These are phyloP conservation scores for Acacia confusa DNA, from an alignment of 306 rosid genomes.

Conservation along the genomic window DNA sequence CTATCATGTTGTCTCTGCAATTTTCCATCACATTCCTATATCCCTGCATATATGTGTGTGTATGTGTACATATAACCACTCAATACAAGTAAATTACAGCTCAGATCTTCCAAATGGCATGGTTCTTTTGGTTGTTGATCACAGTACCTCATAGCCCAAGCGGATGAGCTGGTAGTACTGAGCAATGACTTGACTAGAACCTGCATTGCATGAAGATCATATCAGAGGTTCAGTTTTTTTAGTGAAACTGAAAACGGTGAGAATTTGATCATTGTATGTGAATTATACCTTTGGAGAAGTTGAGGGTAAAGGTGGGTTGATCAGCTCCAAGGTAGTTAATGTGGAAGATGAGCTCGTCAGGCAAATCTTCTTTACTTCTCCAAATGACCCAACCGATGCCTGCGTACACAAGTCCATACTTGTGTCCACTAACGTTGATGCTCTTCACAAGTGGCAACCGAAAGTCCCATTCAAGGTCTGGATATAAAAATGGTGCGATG, in stretches of 20 bases:
- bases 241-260: background rate
- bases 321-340: constrained; percentile 96
- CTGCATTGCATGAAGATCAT: constrained; percentile 44
- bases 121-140: constrained; percentile 1
- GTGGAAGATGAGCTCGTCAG: constrained; percentile 92
- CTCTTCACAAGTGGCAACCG: constrained; percentile 85
- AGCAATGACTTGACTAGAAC: constrained; percentile 95
- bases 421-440: constrained; percentile 93
- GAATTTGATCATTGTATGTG: background rate
- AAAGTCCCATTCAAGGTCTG: constrained; percentile 91
- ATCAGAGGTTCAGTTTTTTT: background rate
- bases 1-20: constrained; percentile 84
- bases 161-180: constrained; percentile 94
- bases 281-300: constrained; percentile 76
- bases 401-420: constrained; percentile 89
- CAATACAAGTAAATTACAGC: background rate
- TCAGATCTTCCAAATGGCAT: background rate
- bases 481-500: constrained; percentile 88
- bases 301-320: constrained; percentile 97
- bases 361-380: constrained; percentile 83
- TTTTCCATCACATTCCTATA: constrained; percentile 87
- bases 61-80: background rate
- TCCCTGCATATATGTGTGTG: constrained; percentile 44
- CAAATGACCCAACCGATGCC: constrained; percentile 94
- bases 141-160: constrained; percentile 74